Base-by-base conservation (phyloP, 805 yeast species). In the Brettanomyces naardenensis region DNA sequence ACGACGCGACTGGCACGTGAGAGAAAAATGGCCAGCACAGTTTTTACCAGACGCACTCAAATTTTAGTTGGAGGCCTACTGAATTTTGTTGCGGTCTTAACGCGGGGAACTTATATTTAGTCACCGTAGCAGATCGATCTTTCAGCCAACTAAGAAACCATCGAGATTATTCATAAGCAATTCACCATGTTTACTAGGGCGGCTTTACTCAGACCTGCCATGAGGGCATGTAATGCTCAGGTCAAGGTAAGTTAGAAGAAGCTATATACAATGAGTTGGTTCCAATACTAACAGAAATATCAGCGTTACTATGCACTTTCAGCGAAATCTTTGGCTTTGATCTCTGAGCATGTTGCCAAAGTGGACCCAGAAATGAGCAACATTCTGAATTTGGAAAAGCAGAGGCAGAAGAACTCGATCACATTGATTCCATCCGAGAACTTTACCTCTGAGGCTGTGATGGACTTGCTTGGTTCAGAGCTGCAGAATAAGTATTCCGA, bases 401-500 rank as follows among this genome's bases (percentile, higher is more conserved):
- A 67, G 53, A 80, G 98, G 66, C 98, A 90, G 68, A 83, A 80
- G 67, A 84, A 83, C 59, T 87, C 96, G 21, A 80, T 90, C 57
- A 88, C 90, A 30, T 71, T 90, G 62, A 90, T 90, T 61, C 95
- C 98, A 17, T 83, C 95, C 31, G 98, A 90, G 62, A 90, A 90
- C 66, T 90, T 89, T 73, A 90, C 98, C 40, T 84, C 97, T 35
- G 84, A 81, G 49, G 81, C 96, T 19, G 98, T 90, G 23, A 84
- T 90, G 77, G 95, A 90, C 59, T 77, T 87, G 35, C 72, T 90
- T 54, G 97, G 97, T 47, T 83, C 96, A 20, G 95, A 86, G 59
- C 87, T 90, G 95, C 89, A 85, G 64, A 90, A 90, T 75, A 90
- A 90, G 69, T 90, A 90, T 68, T 88, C 97, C 9, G 98, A 90